phyloP scores from a whole-genome alignment of 2,329 filamentous ascomycete genomes.

The Cercospora beticola region DNA sequence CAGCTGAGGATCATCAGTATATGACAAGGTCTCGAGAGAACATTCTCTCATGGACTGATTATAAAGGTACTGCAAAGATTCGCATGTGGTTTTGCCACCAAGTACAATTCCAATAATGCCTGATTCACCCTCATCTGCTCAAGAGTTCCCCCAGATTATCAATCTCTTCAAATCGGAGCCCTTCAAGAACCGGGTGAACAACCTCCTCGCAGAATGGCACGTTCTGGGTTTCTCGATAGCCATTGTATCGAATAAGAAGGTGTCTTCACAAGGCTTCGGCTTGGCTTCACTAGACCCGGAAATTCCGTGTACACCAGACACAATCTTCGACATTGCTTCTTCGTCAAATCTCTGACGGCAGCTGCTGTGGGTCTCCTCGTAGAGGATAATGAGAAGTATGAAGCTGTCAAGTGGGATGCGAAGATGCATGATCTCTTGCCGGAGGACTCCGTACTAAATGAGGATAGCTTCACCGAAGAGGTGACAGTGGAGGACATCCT shows the following conservation, averaged over 20 bases:
- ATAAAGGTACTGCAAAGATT: neutral
- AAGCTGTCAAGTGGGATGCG: slow-evolving; percentile 49
- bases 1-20: neutral
- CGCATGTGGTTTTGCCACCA: neutral
- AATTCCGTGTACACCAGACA: slow-evolving; percentile 47
- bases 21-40: neutral
- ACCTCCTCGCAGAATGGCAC: slow-evolving; percentile 17
- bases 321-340: slow-evolving; percentile 57
- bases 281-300: slow-evolving; percentile 39
- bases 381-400: slow-evolving; percentile 43
- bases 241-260: slow-evolving; percentile 49
- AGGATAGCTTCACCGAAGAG: slow-evolving; percentile 47
- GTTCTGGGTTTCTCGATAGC: slow-evolving; percentile 51
- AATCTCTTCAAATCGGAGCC: slow-evolving; percentile 12
- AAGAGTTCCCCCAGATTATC: neutral
- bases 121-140: neutral
- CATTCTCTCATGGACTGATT: neutral
- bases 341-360: slow-evolving; percentile 57
- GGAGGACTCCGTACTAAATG: slow-evolving; percentile 20
- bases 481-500: slow-evolving; percentile 57
- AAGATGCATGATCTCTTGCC: slow-evolving; percentile 41
- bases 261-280: slow-evolving; percentile 44
- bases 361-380: slow-evolving; percentile 54
- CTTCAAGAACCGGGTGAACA: slow-evolving; percentile 12
- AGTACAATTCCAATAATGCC: neutral